Conservation (phyloP, 2,329 filamentous ascomycete genomes). For the Sporothrix pallida region DNA sequence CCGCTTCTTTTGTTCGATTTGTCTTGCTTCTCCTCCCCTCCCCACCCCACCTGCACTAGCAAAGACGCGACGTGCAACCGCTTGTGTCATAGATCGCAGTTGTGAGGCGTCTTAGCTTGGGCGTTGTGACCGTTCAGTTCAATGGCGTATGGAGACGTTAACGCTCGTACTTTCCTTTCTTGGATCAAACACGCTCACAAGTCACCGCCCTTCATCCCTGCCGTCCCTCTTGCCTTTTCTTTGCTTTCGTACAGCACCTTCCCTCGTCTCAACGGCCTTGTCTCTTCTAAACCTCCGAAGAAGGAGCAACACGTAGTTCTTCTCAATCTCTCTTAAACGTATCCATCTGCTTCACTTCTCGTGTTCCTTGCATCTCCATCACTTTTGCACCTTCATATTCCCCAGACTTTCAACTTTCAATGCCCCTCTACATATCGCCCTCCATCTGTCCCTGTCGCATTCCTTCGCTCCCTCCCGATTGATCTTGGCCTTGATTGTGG, state of each 20-base stretch:
- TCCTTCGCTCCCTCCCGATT: conserved; percentile 24
- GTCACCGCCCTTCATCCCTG: conserved; percentile 29
- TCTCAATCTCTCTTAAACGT: neutral
- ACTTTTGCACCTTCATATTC: neutral
- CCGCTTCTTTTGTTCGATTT: conserved; percentile 9
- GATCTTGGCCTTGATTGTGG: neutral
- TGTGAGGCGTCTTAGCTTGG: neutral
- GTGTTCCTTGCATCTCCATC: neutral
- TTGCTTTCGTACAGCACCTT: neutral
- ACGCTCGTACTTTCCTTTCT: too few species aligned
- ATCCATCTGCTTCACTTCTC: neutral
- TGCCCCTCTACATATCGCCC: conserved; percentile 8
- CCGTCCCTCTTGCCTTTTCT: neutral
- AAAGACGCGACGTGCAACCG: conserved; percentile 20
- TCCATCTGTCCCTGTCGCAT: neutral
- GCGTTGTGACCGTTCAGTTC: too few species aligned
- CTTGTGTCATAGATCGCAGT: conserved; percentile 26
- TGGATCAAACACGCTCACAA: neutral
- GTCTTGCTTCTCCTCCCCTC: neutral
- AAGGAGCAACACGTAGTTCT: neutral
- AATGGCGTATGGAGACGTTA: too few species aligned
- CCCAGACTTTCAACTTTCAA: conserved; percentile 10
- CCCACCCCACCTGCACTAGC: conserved; percentile 22
- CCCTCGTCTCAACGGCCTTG: neutral
- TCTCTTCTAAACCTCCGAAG: neutral